Percentiles rank a stretch among this genome's conserved stretches.
These are phyloP conservation scores for Chaetomium strumarium DNA, from an alignment of 2,329 filamentous ascomycete species.

Conservation along the genomic window DNA sequence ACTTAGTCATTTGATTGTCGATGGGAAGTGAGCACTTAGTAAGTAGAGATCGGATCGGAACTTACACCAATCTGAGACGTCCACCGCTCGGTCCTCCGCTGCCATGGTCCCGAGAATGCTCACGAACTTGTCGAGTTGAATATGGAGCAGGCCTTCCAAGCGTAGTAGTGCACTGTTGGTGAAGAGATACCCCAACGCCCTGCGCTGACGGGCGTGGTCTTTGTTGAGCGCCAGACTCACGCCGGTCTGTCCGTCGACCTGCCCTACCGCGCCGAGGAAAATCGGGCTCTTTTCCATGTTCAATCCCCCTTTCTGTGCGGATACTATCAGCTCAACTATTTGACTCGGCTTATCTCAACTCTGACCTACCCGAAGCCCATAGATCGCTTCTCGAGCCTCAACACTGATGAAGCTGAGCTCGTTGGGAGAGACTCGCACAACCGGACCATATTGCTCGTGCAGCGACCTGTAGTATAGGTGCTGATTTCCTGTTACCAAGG, in stretches of 20 bases:
- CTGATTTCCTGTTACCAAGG: not conserved
- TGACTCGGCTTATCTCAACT: too few species aligned
- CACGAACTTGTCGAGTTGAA: not conserved
- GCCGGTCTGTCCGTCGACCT: not conserved
- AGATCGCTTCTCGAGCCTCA: not conserved
- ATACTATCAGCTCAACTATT: not conserved
- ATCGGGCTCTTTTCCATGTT: constrained; percentile 6
- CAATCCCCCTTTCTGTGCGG: not conserved
- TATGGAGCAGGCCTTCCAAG: not conserved
- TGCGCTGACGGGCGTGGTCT: constrained; percentile 3
- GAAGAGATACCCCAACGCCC: not conserved
- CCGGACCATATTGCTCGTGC: not conserved
- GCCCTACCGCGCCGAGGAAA: not conserved
- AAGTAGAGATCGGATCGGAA: too few species aligned
- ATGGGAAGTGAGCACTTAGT: too few species aligned
- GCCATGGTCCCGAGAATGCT: not conserved
- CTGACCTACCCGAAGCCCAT: not conserved
- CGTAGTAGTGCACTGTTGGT: not conserved
- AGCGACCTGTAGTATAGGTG: not conserved
- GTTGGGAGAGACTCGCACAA: not conserved
- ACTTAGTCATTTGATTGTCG: too few species aligned
- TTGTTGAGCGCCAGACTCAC: constrained; percentile 1
- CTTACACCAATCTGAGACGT: constrained; percentile 3
- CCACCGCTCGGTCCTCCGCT: not conserved
- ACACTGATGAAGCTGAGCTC: constrained; percentile 1